Percentiles rank a stretch among this genome's conserved stretches.
Conservation (phyloP, 1,139 yeast genomes). For the Suhomyces ambrosiae region DNA sequence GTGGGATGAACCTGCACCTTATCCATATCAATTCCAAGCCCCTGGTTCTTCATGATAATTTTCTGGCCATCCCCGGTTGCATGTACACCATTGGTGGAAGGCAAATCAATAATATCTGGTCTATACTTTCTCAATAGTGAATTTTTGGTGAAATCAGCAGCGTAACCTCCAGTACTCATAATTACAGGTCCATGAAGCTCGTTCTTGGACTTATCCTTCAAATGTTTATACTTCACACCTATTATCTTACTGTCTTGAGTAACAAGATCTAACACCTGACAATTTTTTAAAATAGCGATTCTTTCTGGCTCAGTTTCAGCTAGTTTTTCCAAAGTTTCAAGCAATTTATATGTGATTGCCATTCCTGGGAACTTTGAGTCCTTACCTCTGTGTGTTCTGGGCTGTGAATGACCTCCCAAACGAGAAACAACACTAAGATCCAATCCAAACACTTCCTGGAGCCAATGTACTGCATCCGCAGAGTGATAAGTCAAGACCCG, state of each 20-base stretch:
- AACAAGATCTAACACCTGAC: conserved; percentile 58
- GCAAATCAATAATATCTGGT: conserved; percentile 62
- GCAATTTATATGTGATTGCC: conserved; percentile 68
- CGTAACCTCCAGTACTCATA: conserved; percentile 81
- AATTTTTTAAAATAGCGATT: conserved; percentile 52
- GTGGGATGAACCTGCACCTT: conserved; percentile 85
- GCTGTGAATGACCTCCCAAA: conserved; percentile 73
- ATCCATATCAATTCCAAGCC: conserved; percentile 69
- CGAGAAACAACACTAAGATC: conserved; percentile 68
- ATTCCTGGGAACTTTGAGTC: conserved; percentile 71
- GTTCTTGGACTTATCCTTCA: conserved; percentile 34
- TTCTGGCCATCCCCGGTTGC: conserved; percentile 81
- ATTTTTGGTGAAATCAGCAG: conserved; percentile 57
- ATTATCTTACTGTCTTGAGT: conserved; percentile 35
- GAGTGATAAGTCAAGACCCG: conserved; percentile 54
- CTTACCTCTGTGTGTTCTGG: conserved; percentile 75
- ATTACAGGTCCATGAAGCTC: conserved; percentile 59
- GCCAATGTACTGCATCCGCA: conserved; percentile 70
- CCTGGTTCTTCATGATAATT: conserved; percentile 59
- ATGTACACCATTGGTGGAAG: conserved; percentile 74
- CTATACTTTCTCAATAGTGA: conserved; percentile 55
- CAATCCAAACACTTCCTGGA: conserved; percentile 60
- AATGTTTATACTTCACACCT: conserved; percentile 54
- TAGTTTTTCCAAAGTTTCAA: conserved; percentile 54
- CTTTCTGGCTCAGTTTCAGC: conserved; percentile 53